Conservation (phyloP, 2,329 filamentous ascomycete genomes). For the Tolypocladium pustulatum region DNA sequence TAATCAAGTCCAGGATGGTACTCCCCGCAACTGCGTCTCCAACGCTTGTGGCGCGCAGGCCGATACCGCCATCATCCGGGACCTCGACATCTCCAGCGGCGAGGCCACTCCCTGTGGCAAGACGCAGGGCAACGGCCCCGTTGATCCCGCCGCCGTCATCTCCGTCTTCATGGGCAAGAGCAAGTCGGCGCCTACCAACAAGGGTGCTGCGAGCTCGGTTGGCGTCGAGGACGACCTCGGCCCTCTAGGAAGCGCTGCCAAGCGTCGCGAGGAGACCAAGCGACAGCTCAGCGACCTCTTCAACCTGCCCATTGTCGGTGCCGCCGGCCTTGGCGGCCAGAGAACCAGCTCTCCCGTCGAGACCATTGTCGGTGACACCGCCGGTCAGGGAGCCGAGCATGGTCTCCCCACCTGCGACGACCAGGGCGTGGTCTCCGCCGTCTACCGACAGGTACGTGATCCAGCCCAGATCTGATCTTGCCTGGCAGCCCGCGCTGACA, state of each 20-base stretch:
- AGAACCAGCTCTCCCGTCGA: conserved; percentile 34
- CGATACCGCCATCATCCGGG: conserved; percentile 59
- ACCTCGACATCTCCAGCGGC: conserved; percentile 42
- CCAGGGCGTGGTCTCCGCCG: conserved; percentile 51
- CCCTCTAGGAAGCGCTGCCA: conserved; percentile 7
- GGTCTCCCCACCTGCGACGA: conserved; percentile 53
- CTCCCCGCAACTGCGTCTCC: conserved; percentile 53
- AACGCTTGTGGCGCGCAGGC: conserved; percentile 53
- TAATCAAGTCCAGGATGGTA: conserved; percentile 46
- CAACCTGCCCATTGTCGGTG: conserved; percentile 3
- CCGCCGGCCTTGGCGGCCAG: conserved; percentile 12
- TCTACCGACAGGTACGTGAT: conserved; percentile 39
- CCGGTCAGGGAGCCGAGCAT: conserved; percentile 38
- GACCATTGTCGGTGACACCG: conserved; percentile 39
- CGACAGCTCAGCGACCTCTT: conserved; percentile 20
- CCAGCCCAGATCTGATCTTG: conserved; percentile 2
- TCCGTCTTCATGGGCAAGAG: conserved; percentile 47
- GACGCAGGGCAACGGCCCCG: conserved; percentile 47
- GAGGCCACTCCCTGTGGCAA: conserved; percentile 49
- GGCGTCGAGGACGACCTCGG: conserved; percentile 33
- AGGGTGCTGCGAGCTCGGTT: conserved; percentile 16
- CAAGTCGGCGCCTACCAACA: conserved; percentile 24
- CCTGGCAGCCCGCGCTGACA: neutral
- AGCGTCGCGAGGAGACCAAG: conserved; percentile 12
- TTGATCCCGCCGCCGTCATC: conserved; percentile 47